A percentile compares a stretch with the other conserved stretches of the same genome.
Evolutionary conservation across 2,329 filamentous ascomycete species (phyloP).

Genomic region (Aureobasidium sp.): DNA sequence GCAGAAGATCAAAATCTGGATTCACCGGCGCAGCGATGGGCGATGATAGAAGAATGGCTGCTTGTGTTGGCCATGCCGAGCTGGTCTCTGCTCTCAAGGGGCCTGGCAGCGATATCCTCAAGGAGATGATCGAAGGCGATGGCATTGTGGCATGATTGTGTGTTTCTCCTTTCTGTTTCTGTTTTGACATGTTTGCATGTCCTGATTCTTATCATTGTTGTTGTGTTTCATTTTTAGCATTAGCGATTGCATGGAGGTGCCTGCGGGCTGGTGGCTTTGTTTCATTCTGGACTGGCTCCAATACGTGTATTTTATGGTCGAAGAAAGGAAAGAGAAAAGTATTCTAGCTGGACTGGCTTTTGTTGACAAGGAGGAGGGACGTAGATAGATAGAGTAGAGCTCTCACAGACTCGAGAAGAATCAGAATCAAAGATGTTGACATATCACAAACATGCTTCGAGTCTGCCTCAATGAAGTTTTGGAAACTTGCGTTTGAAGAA

Average conservation of each 20-base stretch:
- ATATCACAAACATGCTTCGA: background rate
- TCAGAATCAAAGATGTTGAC: background rate
- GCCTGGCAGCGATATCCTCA: conserved; percentile 30
- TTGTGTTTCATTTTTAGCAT: background rate
- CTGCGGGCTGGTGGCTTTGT: background rate
- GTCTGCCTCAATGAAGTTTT: background rate
- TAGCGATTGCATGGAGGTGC: conserved; percentile 8
- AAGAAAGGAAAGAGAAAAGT: background rate
- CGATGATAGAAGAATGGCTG: conserved; percentile 53
- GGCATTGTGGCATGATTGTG: conserved; percentile 12
- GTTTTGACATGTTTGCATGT: background rate
- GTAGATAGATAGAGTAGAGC: conserved; percentile 8
- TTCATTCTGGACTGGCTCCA: background rate
- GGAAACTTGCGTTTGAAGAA: background rate
- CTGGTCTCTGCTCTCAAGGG: conserved; percentile 28
- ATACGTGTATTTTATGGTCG: background rate
- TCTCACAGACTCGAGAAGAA: background rate
- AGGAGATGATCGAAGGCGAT: conserved; percentile 31
- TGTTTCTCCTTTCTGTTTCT: background rate
- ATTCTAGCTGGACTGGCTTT: background rate
- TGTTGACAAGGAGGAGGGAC: background rate
- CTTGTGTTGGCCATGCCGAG: conserved; percentile 30
- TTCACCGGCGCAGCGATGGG: conserved; percentile 37
- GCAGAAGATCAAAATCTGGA: conserved; percentile 44
- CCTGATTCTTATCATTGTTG: background rate